Percentiles rank a stretch among this genome's conserved stretches.
Evolutionary conservation across 306 rosid species (phyloP).

Genomic region (Trifolium dubium): DNA sequence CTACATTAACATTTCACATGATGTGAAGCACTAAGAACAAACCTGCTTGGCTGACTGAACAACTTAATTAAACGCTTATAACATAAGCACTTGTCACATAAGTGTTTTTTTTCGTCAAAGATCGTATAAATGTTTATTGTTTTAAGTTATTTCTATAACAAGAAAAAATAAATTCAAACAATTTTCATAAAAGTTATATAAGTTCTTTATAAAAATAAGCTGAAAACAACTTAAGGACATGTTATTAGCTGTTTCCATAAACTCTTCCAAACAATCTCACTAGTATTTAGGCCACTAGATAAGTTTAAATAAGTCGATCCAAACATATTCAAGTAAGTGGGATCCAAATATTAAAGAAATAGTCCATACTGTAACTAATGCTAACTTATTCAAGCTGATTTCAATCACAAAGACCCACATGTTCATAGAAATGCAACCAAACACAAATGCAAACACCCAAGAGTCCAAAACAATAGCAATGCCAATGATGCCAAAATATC

Average conservation of each 20-base stretch:
- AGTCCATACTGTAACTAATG: not conserved
- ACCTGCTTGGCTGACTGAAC: not conserved
- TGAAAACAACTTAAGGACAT: not conserved
- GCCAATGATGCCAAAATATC: not conserved
- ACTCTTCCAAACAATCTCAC: not conserved
- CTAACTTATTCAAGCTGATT: not conserved
- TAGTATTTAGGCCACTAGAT: not conserved
- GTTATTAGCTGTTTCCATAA: not conserved
- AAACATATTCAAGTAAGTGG: not conserved
- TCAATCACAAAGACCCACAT: not conserved
- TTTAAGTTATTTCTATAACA: too few species aligned
- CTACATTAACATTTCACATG: too few species aligned
- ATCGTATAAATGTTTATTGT: too few species aligned
- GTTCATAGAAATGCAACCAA: not conserved
- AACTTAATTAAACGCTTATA: too few species aligned
- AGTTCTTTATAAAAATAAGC: not conserved
- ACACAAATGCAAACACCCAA: not conserved
- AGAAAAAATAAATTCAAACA: too few species aligned
- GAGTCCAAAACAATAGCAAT: not conserved
- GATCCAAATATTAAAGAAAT: not conserved
- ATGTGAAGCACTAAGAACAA: too few species aligned
- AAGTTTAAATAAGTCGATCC: too few species aligned
- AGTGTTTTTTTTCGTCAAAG: too few species aligned
- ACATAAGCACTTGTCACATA: too few species aligned
- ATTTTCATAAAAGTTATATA: too few species aligned